Conservation (phyloP, 2,329 filamentous ascomycete genomes). For the Diplocarpon rosae region DNA sequence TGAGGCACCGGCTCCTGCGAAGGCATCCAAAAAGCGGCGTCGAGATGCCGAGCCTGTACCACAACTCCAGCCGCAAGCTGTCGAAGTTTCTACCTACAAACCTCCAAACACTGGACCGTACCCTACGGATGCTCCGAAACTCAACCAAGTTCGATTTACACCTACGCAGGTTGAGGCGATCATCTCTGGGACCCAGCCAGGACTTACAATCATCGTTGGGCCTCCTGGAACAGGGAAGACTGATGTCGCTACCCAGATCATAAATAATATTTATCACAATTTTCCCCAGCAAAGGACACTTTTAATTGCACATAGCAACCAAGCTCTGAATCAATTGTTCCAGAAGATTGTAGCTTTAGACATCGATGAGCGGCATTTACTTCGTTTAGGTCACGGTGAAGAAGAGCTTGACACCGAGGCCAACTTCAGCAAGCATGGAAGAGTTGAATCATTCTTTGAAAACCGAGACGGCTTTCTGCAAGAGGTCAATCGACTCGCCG, state of each 20-base stretch:
- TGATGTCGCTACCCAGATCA: constrained; percentile 97
- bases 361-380: constrained; percentile 87
- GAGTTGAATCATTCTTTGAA: constrained; percentile 90
- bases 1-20: constrained; percentile 38
- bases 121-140: constrained; percentile 68
- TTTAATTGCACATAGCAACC: constrained; percentile 92
- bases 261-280: constrained; percentile 98
- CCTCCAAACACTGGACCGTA: constrained; percentile 85
- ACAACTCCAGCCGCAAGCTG: constrained; percentile 49
- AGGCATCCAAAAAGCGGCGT: constrained; percentile 76
- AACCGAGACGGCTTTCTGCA: constrained; percentile 67
- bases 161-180: constrained; percentile 87
- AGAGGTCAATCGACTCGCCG: constrained; percentile 78
- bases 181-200: constrained; percentile 85
- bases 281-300: constrained; percentile 88
- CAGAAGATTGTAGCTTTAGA: constrained; percentile 95
- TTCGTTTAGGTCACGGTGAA: constrained; percentile 88
- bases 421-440: constrained; percentile 87
- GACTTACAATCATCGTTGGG: constrained; percentile 85
- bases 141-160: constrained; percentile 81
- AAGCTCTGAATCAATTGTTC: constrained; percentile 94
- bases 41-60: constrained; percentile 61
- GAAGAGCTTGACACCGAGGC: constrained; percentile 80
- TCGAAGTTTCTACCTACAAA: constrained; percentile 83
- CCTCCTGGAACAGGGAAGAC: constrained; percentile 97